Base-by-base conservation (phyloP, 352 stramenopile species). In the Globisporangium polare region DNA sequence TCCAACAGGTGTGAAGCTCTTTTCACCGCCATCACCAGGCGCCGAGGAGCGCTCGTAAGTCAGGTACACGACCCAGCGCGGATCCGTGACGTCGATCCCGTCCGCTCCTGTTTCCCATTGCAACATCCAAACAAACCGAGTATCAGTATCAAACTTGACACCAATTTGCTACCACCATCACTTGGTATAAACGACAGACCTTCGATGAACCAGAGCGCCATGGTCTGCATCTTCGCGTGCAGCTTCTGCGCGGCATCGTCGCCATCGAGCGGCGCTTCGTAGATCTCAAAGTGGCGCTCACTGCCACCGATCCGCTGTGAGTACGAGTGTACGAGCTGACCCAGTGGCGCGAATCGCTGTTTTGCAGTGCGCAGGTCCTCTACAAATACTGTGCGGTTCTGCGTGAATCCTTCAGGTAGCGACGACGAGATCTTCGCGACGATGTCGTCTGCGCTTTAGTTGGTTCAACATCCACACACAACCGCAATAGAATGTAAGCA, bases 171-270 rank as follows among this genome's bases (percentile, higher is more conserved):
- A 50, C 24, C 22, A 47, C 0, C 10, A 27, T 17, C 5, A 5
- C n/a, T 5, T 5, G 2, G 9, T 55, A 58, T 17, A 35, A 26
- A 10, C 4, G 61, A 26, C 31, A 17, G 3, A 75, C 86, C 86
- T 88, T 95, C 86, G 58, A 95, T 93, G 64, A 93, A 93, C 83
- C 83, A 95, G 17, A 90, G 66, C 64, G 86, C 74, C 52, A 81
- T 64, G 31, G 80, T 93, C 53, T 95, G 83, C 53, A 93, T 62
- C 26, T 89, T 91, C 18, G 65, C 62, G 22, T 83, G 75, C 12
- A 93, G 72, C 20, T 72, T 75, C 42, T 89, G 80, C 4, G 80
- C 78, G 2, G 45, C 46, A 15, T 73, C 66, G 33, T 92, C 85
- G 22, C 86, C 72, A 27, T 80, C 79, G 17, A 93, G 51, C 9